Base-by-base conservation (phyloP, 2,329 filamentous ascomycete species). In the Hymenoscyphus occultus region DNA sequence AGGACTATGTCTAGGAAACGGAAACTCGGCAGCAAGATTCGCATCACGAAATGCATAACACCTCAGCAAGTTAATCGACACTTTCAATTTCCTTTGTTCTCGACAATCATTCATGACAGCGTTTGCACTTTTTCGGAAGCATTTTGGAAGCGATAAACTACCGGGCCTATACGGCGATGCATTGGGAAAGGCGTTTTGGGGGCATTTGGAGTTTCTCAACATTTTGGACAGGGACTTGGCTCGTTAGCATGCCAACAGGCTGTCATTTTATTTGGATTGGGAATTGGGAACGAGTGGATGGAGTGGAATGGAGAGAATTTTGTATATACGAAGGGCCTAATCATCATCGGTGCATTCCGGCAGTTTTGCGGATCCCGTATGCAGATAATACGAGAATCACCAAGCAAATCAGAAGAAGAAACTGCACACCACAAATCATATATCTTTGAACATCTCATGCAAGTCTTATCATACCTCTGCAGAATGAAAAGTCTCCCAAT, bases 1-100 rank as follows among this genome's bases (percentile, higher is more conserved):
- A 54, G 72, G 72, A 13, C 60, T 70, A 2, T 74, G 72, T 60
- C 68, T 72, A 10, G 59, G 71, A 71, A 59, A 65, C 70, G n/a
- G 68, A 67, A 60, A 68, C 67, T 22, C 70, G 64, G 40, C 70
- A 58, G 67, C 31, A 32, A 56, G 39, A n/a, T 64, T 62, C 57
- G 39, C 39, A 40, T n/a, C 59, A 62, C 60, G 48, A 56, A 39
- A 62, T 35, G 48, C 31, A 9, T 19, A 14, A 45, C 16, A 22
- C 14, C 9, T 39, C 39, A 6, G 58, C 16, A 31, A 42, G n/a
- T 39, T 14, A 56, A 58, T n/a, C 39, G 5, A 51, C 40, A 56
- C 19, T 19, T 40, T 22, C 16, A 14, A 10, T 31, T 60, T 60
- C 19, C 12, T 31, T 48, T 19, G 54, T 51, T 61, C 22, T 48